Base-by-base conservation (phyloP, 257 asterid genomes). In the Solanum chilense region DNA sequence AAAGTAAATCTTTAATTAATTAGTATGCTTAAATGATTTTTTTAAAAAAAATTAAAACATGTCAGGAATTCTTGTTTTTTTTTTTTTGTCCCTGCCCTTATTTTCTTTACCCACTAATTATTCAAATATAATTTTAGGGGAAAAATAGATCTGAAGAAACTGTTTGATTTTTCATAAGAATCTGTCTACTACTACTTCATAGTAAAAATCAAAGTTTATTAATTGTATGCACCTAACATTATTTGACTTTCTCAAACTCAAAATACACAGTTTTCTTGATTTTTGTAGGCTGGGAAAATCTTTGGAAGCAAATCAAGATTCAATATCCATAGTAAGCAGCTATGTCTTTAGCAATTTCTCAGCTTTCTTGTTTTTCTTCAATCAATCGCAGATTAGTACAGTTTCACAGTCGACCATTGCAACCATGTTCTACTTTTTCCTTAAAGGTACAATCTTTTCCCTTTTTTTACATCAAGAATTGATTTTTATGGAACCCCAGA, bases 261-360 rank as follows among this genome's bases (percentile, higher is more conserved):
- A 15, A 78, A 12, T 11, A 27, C 14, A 74, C 5, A 45, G 0
- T 27, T 45, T 5, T 27, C 3, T 78, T 78, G 39, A 45, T 78
- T 49, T 27, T 81, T 66, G 41, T 49, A 29, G 15, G 13, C 69
- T 49, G 85, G 49, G 68, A 29, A 47, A 16, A 0, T n/a, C 5
- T 20, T 74, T 21, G 29, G 25, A 49, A 20, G 35, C 44, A 68
- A 14, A 29, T 69, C 41, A 35, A 42, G 62, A 44, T 5, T 41
- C n/a, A 64, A 12, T 12, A 37, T 16, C 18, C 21, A 60, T 23
- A 29, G 31, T 47, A 80, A 80, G 68, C 75, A 37, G 84, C 18
- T 33, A 90, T 90, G 93, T 90, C 91, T 5, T 87, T 88, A 29
- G 89, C 91, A 60, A 86, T 90, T 42, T 87, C 89, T 85, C 92